These are phyloP conservation scores for Calocera viscosa DNA, from an alignment of 768 basidiomycete species.

Conservation along the genomic window DNA sequence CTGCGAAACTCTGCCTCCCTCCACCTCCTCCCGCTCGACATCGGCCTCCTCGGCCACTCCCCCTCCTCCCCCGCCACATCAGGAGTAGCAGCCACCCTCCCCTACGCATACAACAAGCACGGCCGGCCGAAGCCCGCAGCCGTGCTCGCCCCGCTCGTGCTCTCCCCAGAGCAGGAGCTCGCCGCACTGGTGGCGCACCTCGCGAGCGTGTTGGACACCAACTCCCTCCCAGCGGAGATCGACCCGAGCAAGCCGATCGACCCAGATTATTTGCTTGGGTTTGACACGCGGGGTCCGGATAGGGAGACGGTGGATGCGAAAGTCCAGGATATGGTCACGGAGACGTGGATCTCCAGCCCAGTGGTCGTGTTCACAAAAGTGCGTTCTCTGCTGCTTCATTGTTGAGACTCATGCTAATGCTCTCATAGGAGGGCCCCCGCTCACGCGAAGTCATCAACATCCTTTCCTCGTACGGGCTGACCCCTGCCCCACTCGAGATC, in stretches of 20 bases:
- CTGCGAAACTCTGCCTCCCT: conserved; percentile 45
- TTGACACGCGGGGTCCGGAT: conserved; percentile 52
- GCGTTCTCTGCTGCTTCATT: conserved; percentile 15
- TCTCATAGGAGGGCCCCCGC: neutral
- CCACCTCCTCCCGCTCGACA: conserved; percentile 26
- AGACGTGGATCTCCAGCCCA: conserved; percentile 62
- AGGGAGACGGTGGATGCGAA: conserved; percentile 42
- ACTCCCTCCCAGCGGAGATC: conserved; percentile 53
- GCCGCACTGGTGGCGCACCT: conserved; percentile 65
- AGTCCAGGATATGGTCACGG: conserved; percentile 43
- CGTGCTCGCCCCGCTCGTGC: conserved; percentile 33
- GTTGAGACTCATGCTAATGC: neutral
- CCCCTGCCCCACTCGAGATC: neutral
- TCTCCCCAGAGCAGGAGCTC: conserved; percentile 50
- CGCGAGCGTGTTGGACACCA: conserved; percentile 51
- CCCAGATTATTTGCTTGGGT: conserved; percentile 70
- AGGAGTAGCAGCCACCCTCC: conserved; percentile 15
- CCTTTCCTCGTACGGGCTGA: neutral
- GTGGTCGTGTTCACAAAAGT: conserved; percentile 80
- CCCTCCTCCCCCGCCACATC: conserved; percentile 11
- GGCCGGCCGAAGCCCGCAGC: conserved; percentile 11
- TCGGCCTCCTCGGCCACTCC: conserved; percentile 26
- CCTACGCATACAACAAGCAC: conserved; percentile 15
- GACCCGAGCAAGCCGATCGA: conserved; percentile 57
- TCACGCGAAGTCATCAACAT: neutral